Base-by-base conservation (phyloP, 148 eudicot species). In the Nepenthes gracilis region DNA sequence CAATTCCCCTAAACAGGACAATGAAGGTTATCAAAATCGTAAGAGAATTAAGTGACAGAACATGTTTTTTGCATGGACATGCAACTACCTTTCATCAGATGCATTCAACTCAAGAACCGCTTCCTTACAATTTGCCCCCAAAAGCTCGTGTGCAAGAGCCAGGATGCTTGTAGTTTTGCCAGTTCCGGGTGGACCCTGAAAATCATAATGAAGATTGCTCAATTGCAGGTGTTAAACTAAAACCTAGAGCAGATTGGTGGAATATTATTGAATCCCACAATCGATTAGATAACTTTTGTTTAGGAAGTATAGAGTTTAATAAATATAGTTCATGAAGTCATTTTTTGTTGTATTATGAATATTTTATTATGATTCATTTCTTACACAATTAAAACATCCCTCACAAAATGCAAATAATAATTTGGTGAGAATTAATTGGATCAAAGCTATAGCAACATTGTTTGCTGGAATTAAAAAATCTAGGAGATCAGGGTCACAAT, bases 111-210 rank as follows among this genome's bases (percentile, higher is more conserved):
- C 98, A 55, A 93, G 59, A 64, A 93, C 95, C 6, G 78, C 98
- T 75, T 93, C 98, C 75, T 81, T 88, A 68, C 70, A 86, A 50
- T 82, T 84, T 54, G 98, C 69, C 54, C 96, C 98, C 63, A 93
- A 65, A 35, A 93, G 84, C 70, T 88, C 95, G 61, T 92, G 98
- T 35, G 96, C 96, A 69, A 93, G 98, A 71, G 98, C 98, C 60
- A 93, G 78, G 55, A 88, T 86, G 65, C 98, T 88, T 7, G 98
- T 93, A 57, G 98, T 93, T 64, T 88, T 93, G 15, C 96, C 96
- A 8, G 98, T 88, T 64, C 98, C 98, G 37, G 98, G 98, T 49
- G 98, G 96, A 59, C 98, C 98, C 98, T 92, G 68, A 54, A 63
- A 55, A 59, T 15, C 8, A 13, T 23, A 40, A 15, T n/a, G 13